A percentile compares a stretch with the other conserved stretches of the same genome.
Conservation (phyloP, 1,284 basidiomycete genomes). For the Cystobasidiaceae sp. region DNA sequence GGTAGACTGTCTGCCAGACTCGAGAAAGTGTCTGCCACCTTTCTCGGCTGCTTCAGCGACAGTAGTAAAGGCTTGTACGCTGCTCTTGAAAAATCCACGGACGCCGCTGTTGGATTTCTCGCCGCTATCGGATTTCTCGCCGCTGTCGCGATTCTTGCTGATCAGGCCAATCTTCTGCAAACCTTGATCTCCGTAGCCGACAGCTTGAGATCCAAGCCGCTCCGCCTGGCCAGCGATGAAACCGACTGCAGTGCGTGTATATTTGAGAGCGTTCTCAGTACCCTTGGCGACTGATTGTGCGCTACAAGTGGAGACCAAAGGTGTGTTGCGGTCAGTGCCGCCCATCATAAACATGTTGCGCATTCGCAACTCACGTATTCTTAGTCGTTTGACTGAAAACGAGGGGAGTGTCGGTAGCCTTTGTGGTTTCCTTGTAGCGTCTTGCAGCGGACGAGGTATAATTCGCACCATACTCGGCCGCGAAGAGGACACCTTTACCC, state of each 20-base stretch:
- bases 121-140: too few species aligned
- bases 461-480: conserved; percentile 28
- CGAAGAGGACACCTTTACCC: conserved; percentile 22
- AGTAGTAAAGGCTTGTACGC: conserved; percentile 37
- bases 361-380: conserved; percentile 28
- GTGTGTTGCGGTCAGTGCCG: too few species aligned
- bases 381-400: conserved; percentile 38
- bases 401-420: conserved; percentile 36
- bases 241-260: conserved; percentile 40
- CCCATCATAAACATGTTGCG: background rate
- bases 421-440: conserved; percentile 5
- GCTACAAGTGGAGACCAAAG: background rate
- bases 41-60: conserved; percentile 46
- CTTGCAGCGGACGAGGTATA: conserved; percentile 1
- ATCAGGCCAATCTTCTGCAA: conserved; percentile 33
- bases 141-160: too few species aligned
- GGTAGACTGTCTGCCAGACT: conserved; percentile 41
- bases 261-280: conserved; percentile 34
- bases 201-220: conserved; percentile 37
- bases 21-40: conserved; percentile 38
- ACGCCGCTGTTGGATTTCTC: conserved; percentile 41
- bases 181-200: conserved; percentile 23
- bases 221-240: conserved; percentile 43
- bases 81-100: conserved; percentile 44
- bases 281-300: conserved; percentile 11